Conservation (phyloP, 768 basidiomycete genomes). For the Leccinum subtestaceum region DNA sequence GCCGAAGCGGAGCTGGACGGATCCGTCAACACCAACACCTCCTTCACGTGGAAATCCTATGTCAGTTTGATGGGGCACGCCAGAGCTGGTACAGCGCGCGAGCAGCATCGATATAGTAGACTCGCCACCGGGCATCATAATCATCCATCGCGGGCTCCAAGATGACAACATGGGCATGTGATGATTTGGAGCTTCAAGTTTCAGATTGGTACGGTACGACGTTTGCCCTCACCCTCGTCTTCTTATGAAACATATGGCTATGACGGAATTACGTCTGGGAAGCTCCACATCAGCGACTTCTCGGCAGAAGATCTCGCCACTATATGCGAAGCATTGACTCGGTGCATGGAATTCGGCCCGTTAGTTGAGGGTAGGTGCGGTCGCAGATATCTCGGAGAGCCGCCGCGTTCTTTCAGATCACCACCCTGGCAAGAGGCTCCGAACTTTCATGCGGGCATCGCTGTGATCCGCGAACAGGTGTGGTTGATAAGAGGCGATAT, state of each 20-base stretch:
- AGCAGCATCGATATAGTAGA: constrained; percentile 3
- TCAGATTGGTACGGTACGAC: neutral
- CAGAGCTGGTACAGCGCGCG: neutral
- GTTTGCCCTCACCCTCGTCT: neutral
- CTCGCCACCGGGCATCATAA: neutral
- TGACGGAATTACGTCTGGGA: constrained; percentile 1
- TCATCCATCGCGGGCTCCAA: neutral
- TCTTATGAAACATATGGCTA: constrained; percentile 1
- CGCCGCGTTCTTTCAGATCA: neutral
- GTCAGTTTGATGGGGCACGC: neutral
- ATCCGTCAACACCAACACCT: neutral
- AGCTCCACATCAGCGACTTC: constrained; percentile 4
- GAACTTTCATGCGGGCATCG: neutral
- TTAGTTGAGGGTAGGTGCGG: neutral
- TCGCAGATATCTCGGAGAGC: neutral
- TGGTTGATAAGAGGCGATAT: neutral
- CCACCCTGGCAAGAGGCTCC: neutral
- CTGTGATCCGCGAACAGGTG: neutral
- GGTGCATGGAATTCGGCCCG: neutral
- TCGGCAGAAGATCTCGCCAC: neutral
- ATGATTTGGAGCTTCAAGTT: neutral
- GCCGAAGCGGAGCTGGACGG: constrained; percentile 16
- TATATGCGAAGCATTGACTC: neutral
- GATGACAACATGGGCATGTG: neutral
- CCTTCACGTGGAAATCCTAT: neutral